phyloP scores from a whole-genome alignment of 169 alveolate genomes.

The Plasmodium vinckei region DNA sequence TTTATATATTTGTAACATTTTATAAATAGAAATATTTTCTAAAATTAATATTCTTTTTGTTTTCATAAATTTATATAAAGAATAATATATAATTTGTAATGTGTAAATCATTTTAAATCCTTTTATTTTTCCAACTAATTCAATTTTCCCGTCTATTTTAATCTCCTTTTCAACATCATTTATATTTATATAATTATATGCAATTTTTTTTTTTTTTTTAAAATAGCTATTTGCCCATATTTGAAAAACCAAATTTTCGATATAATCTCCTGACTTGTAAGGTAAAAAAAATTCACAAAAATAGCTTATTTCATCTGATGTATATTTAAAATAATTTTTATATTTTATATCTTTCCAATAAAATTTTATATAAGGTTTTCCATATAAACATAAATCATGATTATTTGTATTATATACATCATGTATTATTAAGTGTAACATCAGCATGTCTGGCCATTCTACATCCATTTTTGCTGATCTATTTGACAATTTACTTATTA shows the following conservation, averaged over 20 bases:
- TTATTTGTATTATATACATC: conserved; percentile 30
- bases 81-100: conserved; percentile 28
- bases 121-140: conserved; percentile 52
- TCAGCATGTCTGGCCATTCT: conserved; percentile 9
- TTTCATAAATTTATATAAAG: conserved; percentile 48
- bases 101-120: conserved; percentile 56
- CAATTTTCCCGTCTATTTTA: conserved; percentile 55
- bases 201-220: conserved; percentile 29
- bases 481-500: no score
- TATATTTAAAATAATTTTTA: conserved; percentile 43
- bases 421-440: conserved; percentile 37
- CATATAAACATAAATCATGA: conserved; percentile 14
- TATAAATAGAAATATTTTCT: conserved; percentile 51
- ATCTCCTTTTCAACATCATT: conserved; percentile 42
- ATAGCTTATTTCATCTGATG: conserved; percentile 32
- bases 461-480: no score
- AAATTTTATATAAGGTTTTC: conserved; percentile 51
- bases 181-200: conserved; percentile 61
- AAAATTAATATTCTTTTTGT: conserved; percentile 21
- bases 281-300: conserved; percentile 62
- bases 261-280: conserved; percentile 38
- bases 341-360: conserved; percentile 49
- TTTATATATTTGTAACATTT: conserved; percentile 60
- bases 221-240: conserved; percentile 58
- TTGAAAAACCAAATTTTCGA: conserved; percentile 41